Base-by-base conservation (phyloP, 106 monocot genomes). In the Dendrobium catenatum region DNA sequence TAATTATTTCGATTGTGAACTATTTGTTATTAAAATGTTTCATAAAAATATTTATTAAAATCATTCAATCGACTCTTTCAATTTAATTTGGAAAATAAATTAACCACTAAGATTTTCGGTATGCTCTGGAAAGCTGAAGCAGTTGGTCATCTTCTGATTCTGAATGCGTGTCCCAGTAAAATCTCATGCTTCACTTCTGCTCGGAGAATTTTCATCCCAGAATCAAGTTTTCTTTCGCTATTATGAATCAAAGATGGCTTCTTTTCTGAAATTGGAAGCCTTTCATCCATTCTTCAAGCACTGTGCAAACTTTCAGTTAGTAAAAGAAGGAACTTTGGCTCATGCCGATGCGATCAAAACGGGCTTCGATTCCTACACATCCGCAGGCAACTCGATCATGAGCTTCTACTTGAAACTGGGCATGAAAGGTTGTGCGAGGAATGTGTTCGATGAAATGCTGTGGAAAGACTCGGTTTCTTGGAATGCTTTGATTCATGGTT, bases 381-480 rank as follows among this genome's bases (percentile, higher is more conserved):
- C 86, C 27, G 81, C 82, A 3, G 51, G 68, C 85, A 96, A 96
- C 77, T 89, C 95, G 15, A 72, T 91, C 79, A 86, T 87, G 37
- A 96, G 85, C 75, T 91, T 96, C 40, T 96, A 93, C 85, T 42
- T 80, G 42, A 96, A 93, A 81, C 81, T 82, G 46, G 82, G 79
- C 84, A 74, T 85, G 89, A 19, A 84, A 76, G 40, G 19, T 46
- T 88, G 89, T 43, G 88, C 93, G 15, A 5, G 77, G 43, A 49
- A 54, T 8, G 41, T 84, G 20, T 93, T 96, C 72, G 73, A 86
- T 22, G 72, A 49, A 75, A 85, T 91, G 83, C 24, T 4, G 48
- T n/a, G 80, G 40, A 89, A 46, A 80, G 90, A 93, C 68, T 93
- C 93, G 0, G 89, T 96, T 33, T 91, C 96, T 0, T 96, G 93